Percentiles rank a stretch among this genome's conserved stretches.
phyloP scores from a whole-genome alignment of 2,329 filamentous ascomycete genomes.

The Penicillium expansum region DNA sequence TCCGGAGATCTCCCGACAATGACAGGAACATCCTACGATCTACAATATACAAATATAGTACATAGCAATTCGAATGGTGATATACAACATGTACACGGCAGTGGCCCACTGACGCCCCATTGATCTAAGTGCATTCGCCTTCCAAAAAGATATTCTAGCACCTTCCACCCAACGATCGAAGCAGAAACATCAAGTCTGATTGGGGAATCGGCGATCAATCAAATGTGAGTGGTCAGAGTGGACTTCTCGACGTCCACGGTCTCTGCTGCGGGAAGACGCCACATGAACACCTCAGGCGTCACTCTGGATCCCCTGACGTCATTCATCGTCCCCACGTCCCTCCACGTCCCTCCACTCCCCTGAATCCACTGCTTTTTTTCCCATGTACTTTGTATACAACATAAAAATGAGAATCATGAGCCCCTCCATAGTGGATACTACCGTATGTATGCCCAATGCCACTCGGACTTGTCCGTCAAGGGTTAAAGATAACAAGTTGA shows the following conservation, averaged over 20 bases:
- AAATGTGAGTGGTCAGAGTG: neutral
- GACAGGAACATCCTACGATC: neutral
- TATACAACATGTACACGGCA: neutral
- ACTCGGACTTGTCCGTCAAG: neutral
- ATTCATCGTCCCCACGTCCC: neutral
- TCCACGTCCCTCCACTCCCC: neutral
- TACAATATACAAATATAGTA: neutral
- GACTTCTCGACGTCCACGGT: neutral
- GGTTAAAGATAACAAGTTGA: neutral
- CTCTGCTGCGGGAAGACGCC: neutral
- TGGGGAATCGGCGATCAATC: neutral
- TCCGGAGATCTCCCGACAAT: neutral
- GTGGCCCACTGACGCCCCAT: neutral
- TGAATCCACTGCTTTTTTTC: neutral
- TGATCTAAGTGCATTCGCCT: neutral
- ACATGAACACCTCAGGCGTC: neutral
- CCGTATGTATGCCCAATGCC: neutral
- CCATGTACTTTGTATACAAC: too few relatives aligned
- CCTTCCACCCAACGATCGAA: neutral
- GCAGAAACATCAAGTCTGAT: neutral
- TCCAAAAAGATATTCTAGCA: neutral
- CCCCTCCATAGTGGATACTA: neutral
- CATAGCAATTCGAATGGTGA: too few relatives aligned
- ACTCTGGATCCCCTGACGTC: neutral
- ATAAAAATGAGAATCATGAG: too few relatives aligned